phyloP scores from a whole-genome alignment of 2,329 filamentous ascomycete species.

The Verticillium dahliae region DNA sequence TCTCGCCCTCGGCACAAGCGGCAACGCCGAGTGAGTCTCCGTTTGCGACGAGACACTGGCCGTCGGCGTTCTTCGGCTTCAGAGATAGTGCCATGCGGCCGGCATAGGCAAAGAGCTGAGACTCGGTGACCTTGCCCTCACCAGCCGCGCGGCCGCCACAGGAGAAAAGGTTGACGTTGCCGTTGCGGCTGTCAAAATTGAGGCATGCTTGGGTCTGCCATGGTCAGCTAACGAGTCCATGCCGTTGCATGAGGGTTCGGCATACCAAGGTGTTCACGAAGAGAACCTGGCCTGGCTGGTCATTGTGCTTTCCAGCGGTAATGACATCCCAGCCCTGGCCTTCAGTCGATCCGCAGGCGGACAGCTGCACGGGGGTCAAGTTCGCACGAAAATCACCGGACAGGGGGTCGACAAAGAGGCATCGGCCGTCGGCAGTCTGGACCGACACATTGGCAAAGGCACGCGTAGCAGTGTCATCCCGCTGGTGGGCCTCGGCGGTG shows the following conservation, averaged over 20 bases:
- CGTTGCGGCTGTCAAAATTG: conserved; percentile 50
- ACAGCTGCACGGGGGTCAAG: conserved; percentile 37
- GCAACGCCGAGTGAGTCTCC: conserved; percentile 36
- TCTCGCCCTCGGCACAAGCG: conserved; percentile 30
- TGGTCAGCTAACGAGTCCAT: conserved; percentile 10
- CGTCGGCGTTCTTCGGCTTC: conserved; percentile 35
- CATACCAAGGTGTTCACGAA: conserved; percentile 46
- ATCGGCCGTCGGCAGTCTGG: conserved; percentile 35
- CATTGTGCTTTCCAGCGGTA: conserved; percentile 43
- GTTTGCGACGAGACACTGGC: conserved; percentile 39
- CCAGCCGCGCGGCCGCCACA: conserved; percentile 53
- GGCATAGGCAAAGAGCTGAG: conserved; percentile 44
- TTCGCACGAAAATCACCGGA: conserved; percentile 43
- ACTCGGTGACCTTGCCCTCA: conserved; percentile 40
- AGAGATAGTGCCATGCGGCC: conserved; percentile 33
- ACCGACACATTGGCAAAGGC: conserved; percentile 37
- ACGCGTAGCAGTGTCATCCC: conserved; percentile 35
- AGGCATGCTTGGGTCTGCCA: conserved; percentile 45
- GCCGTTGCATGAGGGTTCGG: background rate
- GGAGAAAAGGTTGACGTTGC: conserved; percentile 49
- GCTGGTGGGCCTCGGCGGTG: conserved; percentile 36
- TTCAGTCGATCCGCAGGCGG: conserved; percentile 31
- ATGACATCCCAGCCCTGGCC: conserved; percentile 42
- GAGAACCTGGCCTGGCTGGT: conserved; percentile 37
- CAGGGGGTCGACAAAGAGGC: conserved; percentile 37